These are phyloP conservation scores for Raphidocelis subcapitata DNA, from an alignment of 139 green algal species.

Conservation along the genomic window DNA sequence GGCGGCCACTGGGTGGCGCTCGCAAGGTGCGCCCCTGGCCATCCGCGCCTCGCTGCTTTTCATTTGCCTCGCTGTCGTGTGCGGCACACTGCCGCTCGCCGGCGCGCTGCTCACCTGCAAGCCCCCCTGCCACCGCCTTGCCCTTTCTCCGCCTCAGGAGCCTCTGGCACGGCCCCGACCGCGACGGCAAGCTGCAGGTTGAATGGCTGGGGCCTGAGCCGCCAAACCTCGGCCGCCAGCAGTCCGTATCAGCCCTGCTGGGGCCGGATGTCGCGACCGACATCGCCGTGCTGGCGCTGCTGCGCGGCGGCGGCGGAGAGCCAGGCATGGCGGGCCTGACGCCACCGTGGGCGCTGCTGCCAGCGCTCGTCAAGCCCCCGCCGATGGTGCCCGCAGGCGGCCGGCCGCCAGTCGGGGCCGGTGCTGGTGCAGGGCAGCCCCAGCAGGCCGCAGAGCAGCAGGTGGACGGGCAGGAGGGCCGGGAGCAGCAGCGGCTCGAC, in stretches of 20 bases:
- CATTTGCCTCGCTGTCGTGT: no score
- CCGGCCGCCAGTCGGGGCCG: no score
- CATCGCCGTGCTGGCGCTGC: slow-evolving; percentile 47
- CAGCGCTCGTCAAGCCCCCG: background rate
- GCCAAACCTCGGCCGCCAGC: slow-evolving; percentile 24
- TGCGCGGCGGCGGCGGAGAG: slow-evolving; percentile 21
- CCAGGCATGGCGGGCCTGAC: background rate
- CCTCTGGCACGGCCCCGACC: slow-evolving; percentile 80
- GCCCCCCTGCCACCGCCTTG: background rate
- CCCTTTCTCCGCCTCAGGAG: slow-evolving; percentile 29
- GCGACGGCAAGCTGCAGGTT: slow-evolving; percentile 79
- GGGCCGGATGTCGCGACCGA: slow-evolving; percentile 65
- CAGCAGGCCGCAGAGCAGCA: slow-evolving; percentile 4
- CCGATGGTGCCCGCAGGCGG: background rate
- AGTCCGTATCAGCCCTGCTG: slow-evolving; percentile 57
- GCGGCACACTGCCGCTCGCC: background rate
- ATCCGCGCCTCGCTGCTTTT: background rate
- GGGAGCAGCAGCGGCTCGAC: background rate
- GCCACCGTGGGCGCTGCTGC: background rate
- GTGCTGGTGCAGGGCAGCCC: background rate
- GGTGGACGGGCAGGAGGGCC: slow-evolving; percentile 4
- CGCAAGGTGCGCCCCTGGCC: background rate
- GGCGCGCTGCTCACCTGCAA: background rate
- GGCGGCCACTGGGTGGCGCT: background rate
- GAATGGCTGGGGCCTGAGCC: slow-evolving; percentile 41